phyloP scores from a whole-genome alignment of 176 grass and related monocot species.

The Luzula sylvatica region DNA sequence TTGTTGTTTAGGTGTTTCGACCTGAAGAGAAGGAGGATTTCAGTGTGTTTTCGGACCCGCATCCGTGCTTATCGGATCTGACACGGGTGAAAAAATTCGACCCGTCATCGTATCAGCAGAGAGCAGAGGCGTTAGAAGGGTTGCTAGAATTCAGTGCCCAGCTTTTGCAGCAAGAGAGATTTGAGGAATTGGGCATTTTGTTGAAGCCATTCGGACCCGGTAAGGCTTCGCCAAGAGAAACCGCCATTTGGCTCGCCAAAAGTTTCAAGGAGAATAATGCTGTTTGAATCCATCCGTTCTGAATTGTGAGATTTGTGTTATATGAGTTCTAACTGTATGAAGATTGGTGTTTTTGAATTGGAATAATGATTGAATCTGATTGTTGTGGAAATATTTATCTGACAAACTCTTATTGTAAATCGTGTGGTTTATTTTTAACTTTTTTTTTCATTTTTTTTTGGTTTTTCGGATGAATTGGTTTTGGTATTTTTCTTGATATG shows the following conservation, averaged over 20 bases:
- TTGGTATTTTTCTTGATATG: background rate
- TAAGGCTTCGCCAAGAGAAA: slow-evolving; percentile 84
- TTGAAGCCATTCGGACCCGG: slow-evolving; percentile 79
- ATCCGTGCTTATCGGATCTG: slow-evolving; percentile 43
- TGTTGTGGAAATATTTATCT: background rate
- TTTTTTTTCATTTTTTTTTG: background rate
- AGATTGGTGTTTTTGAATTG: no score
- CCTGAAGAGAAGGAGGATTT: slow-evolving; percentile 26
- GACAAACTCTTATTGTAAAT: background rate
- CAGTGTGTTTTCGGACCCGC: slow-evolving; percentile 25
- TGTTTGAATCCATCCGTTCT: slow-evolving; percentile 12
- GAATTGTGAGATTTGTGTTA: background rate
- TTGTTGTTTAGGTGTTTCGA: slow-evolving; percentile 25
- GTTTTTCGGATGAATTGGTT: background rate
- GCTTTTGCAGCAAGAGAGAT: slow-evolving; percentile 69
- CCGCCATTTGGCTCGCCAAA: slow-evolving; percentile 84
- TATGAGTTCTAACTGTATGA: background rate
- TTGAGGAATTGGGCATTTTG: slow-evolving; percentile 69
- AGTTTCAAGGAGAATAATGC: slow-evolving; percentile 66
- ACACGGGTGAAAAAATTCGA: slow-evolving; percentile 54
- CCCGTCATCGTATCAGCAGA: slow-evolving; percentile 60
- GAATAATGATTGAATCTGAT: no score
- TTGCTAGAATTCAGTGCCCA: slow-evolving; percentile 96
- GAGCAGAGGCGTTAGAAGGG: slow-evolving; percentile 79
- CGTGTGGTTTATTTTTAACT: background rate